A percentile compares a stretch with the other conserved stretches of the same genome.
Conservation (phyloP, 2,329 filamentous ascomycete species). For the Aspergillus alliaceus region DNA sequence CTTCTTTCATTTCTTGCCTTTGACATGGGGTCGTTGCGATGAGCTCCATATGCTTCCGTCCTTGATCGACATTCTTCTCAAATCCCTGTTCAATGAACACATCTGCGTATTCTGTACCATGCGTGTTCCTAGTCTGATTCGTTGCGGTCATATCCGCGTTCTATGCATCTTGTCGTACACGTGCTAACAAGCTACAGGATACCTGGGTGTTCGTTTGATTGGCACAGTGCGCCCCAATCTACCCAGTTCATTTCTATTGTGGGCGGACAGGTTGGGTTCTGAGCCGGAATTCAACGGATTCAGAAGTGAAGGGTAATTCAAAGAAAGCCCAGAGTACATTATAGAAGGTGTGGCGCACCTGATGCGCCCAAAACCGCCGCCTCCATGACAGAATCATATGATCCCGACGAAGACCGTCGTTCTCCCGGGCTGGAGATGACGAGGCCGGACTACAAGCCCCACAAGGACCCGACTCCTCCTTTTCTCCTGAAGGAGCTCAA, state of each 20-base stretch:
- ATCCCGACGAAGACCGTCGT: slow-evolving; percentile 40
- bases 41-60: not conserved
- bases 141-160: not conserved
- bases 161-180: not conserved
- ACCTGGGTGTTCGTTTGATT: not conserved
- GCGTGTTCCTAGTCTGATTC: not conserved
- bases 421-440: slow-evolving; percentile 38
- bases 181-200: not conserved
- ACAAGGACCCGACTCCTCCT: slow-evolving; percentile 33
- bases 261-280: not conserved
- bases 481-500: slow-evolving; percentile 26
- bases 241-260: not conserved
- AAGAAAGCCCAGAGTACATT: not conserved
- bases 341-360: slow-evolving; percentile 21
- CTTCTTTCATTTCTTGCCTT: not conserved
- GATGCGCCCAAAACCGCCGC: slow-evolving; percentile 30
- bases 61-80: not conserved
- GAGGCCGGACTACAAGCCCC: slow-evolving; percentile 30
- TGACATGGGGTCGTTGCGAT: not conserved
- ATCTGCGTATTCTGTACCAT: not conserved
- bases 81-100: not conserved
- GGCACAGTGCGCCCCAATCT: not conserved
- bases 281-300: not conserved
- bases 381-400: slow-evolving; percentile 42
- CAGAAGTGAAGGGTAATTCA: slow-evolving; percentile 2